Base-by-base conservation (phyloP, 345 rosid genomes). In the Citrus mangshanensis region DNA sequence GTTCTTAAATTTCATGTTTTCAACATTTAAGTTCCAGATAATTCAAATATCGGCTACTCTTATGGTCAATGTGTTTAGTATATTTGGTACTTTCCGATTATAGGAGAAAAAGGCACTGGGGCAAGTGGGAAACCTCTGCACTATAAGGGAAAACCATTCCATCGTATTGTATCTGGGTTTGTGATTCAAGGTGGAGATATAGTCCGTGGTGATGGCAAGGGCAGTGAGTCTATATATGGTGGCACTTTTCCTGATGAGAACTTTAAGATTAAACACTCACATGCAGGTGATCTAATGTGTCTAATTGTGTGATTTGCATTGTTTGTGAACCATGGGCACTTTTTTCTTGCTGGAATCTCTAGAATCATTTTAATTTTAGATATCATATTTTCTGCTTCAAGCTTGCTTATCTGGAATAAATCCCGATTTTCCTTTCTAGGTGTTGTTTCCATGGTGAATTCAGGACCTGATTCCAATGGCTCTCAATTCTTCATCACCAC, bases 151-250 rank as follows among this genome's bases (percentile, higher is more conserved):
- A 94, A 87, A 42, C 97, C 90, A 19, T 84, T 96, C 85, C 99
- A 96, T 84, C 97, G 99, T 5, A 93, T 96, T 84, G 70, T 96
- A 88, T 90, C 99, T 67, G 99, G 99, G 55, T 94, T 96, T 66
- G 87, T 96, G 80, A 86, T 93, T 82, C 99, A 96, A 89, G 99
- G 99, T 55, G 99, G 99, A 70, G 98, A 96, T 80, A 81, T 96
- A 30, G 85, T 88, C 80, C 59, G 34, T 65, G 87, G 94, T 70
- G 95, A 93, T 86, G 98, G 99, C 28, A 93, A 75, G 85, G 97
- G 98, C 70, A 82, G 78, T 5, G 93, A 91, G 51, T 96, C 98
- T 13, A 92, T 91, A 27, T 94, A 93, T 51, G 97, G 97, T 34
- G 92, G 97, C 80, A 78, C 85, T 40, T 96, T 96, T 77, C 85